Evolutionary conservation across 352 stramenopile species (phyloP).

Genomic region (Phytophthora multivora): DNA sequence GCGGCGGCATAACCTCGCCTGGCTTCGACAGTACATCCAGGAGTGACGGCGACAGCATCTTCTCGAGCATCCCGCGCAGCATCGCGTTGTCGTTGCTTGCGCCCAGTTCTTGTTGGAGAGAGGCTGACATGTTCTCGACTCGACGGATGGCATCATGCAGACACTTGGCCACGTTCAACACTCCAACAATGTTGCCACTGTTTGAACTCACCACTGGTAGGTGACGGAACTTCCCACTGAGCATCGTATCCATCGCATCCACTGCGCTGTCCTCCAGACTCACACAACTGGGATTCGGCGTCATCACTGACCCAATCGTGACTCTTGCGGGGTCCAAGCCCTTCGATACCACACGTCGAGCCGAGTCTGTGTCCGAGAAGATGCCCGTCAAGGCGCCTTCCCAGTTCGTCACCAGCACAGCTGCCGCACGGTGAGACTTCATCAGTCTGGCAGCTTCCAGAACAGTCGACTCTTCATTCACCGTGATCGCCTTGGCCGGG

Average conservation of each 20-base stretch:
- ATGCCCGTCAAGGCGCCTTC: slow-evolving; percentile 93
- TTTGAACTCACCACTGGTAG: slow-evolving; percentile 93
- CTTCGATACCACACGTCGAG: slow-evolving; percentile 80
- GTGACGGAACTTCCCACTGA: slow-evolving; percentile 94
- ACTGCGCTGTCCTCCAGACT: slow-evolving; percentile 83
- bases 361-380: slow-evolving; percentile 93
- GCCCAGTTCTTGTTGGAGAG: slow-evolving; percentile 79
- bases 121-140: slow-evolving; percentile 90
- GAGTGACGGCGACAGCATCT: slow-evolving; percentile 86
- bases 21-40: slow-evolving; percentile 71
- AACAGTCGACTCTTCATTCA: slow-evolving; percentile 78
- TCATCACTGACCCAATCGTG: slow-evolving; percentile 84
- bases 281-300: slow-evolving; percentile 82
- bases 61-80: slow-evolving; percentile 84
- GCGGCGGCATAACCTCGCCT: slow-evolving; percentile 67
- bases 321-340: slow-evolving; percentile 70
- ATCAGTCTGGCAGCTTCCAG: slow-evolving; percentile 90
- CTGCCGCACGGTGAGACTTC: slow-evolving; percentile 90
- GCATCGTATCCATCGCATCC: slow-evolving; percentile 86
- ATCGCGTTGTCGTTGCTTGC: slow-evolving; percentile 61
- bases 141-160: slow-evolving; percentile 98
- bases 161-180: slow-evolving; percentile 98
- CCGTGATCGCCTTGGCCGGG: slow-evolving; percentile 90
- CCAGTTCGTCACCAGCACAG: slow-evolving; percentile 91
- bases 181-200: slow-evolving; percentile 89